Base-by-base conservation (phyloP, 1,284 basidiomycete species). In the Neolentinus lepideus region DNA sequence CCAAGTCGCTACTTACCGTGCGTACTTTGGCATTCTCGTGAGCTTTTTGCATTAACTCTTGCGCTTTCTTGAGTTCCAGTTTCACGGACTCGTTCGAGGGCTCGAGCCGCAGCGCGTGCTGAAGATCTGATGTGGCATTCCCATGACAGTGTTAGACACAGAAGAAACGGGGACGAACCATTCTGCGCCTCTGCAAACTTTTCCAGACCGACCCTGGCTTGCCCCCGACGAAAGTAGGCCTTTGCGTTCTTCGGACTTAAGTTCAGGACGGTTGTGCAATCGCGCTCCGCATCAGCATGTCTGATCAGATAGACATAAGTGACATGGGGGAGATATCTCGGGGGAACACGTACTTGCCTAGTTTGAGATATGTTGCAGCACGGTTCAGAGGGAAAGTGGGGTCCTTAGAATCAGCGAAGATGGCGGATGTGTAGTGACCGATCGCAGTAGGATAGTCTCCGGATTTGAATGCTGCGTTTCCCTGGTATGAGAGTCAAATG, bases 361-460 rank as follows among this genome's bases (percentile, higher is more conserved):
- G 78, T 75, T 88, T 91, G 59, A 93, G 76, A 72, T 92, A 91
- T 24, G 90, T 88, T 27, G 88, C 87, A 10, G 88, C 87, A 43
- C 90, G 81, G 66, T 93, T 93, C 52, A 92, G 74, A 33, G 84
- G 81, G 61, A 83, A 85, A 0, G 87, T 90, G 25, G 76, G 71
- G 61, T 90, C 85, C 0, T 67, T 73, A 9, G 73, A 67, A 67
- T 92, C 83, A 1, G 82, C 79, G 26, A 88, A 65, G 55, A 88
- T 82, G 2, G 90, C 91, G 2, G 80, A 71, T 36, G 84, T 84
- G 69, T 92, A 93, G 66, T 89, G 83, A 0, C 87, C 80, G 48
- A 85, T 67, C 0, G 83, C 81, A 21, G 71, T 69, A 14, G 75
- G 71, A 62, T 71, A 83, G 60, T 84, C 73, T 3, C 71, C 78